Evolutionary conservation across 2,329 filamentous ascomycete genomes (phyloP).

Genomic region (Colletotrichum sojae): DNA sequence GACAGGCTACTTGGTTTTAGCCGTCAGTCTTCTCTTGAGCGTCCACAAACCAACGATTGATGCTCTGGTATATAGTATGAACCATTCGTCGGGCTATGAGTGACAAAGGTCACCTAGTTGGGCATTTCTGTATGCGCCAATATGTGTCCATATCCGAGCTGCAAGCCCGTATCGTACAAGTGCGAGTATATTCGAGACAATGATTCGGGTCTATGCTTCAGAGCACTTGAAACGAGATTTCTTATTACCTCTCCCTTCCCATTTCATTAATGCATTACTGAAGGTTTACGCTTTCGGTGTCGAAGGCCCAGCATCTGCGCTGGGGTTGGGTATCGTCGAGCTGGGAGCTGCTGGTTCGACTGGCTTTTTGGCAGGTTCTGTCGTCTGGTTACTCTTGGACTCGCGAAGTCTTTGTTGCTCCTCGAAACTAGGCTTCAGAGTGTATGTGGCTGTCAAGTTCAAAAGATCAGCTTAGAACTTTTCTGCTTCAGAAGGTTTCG

Average conservation of each 20-base stretch:
- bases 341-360: constrained; percentile 1
- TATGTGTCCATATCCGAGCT: too few relatives aligned
- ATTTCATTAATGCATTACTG: too few relatives aligned
- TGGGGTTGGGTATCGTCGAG: constrained; percentile 2
- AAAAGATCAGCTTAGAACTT: not conserved
- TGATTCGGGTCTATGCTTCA: not conserved
- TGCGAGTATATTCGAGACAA: too few relatives aligned
- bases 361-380: not conserved
- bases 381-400: not conserved
- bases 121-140: too few relatives aligned
- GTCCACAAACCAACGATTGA: too few relatives aligned
- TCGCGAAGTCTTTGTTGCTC: constrained; percentile 30
- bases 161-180: too few relatives aligned
- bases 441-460: constrained; percentile 25
- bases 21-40: too few relatives aligned
- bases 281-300: not conserved
- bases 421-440: constrained; percentile 30
- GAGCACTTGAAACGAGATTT: not conserved
- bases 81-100: too few relatives aligned
- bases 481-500: not conserved
- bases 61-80: too few relatives aligned
- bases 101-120: too few relatives aligned
- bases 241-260: not conserved
- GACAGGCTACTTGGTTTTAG: too few relatives aligned
- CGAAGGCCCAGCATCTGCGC: not conserved